phyloP scores from a whole-genome alignment of 1,284 basidiomycete species.

The Puccinia sorghi region DNA sequence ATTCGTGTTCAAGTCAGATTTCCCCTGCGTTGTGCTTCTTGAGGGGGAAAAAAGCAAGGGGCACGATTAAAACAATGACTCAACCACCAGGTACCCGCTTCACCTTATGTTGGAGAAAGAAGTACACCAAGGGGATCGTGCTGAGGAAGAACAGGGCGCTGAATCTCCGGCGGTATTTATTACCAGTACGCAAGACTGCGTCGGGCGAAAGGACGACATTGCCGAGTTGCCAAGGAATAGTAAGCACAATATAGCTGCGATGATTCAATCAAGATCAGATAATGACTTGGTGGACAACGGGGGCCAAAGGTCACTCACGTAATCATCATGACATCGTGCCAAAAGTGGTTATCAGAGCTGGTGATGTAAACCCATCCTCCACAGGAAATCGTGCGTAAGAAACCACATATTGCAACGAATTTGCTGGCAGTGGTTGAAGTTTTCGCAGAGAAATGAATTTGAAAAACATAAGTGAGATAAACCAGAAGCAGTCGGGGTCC shows the following conservation, averaged over 20 bases:
- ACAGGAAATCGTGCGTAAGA: conserved; percentile 77
- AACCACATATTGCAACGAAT: conserved; percentile 67
- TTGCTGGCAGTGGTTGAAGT: conserved; percentile 58
- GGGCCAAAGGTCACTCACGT: conserved; percentile 65
- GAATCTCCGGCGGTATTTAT: conserved; percentile 62
- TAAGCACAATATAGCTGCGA: conserved; percentile 57
- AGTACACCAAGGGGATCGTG: conserved; percentile 75
- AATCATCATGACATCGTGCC: conserved; percentile 88
- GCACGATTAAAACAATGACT: conserved; percentile 3
- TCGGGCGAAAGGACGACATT: conserved; percentile 66
- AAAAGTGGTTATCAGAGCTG: conserved; percentile 70
- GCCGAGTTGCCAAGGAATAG: conserved; percentile 74
- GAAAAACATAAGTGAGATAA: conserved; percentile 65
- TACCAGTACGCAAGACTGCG: conserved; percentile 25
- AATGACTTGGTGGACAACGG: not conserved
- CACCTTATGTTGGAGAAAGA: conserved; percentile 80
- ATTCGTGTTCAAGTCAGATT: not conserved
- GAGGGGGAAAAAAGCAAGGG: not conserved
- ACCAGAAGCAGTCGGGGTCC: conserved; percentile 80
- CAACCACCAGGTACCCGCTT: conserved; percentile 74
- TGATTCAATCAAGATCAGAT: not conserved
- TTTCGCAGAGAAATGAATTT: conserved; percentile 52
- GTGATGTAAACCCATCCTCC: conserved; percentile 94
- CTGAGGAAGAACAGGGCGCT: conserved; percentile 69
- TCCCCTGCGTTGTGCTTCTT: not conserved